Evolutionary conservation across 208 protist species (phyloP).

Genomic region (Wallacemonas sp.): DNA sequence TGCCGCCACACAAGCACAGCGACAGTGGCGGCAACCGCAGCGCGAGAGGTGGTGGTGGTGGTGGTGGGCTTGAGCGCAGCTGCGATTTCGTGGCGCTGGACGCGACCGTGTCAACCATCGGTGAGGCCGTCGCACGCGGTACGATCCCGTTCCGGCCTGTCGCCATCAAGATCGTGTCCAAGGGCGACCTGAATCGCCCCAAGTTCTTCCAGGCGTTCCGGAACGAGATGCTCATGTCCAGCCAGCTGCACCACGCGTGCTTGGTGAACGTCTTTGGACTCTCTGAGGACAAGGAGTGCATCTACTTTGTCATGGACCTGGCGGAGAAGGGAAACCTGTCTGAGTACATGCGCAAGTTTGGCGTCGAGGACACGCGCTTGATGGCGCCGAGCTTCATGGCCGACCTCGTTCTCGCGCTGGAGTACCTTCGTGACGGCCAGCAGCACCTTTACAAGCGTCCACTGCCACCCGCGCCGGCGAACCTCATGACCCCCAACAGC

Average conservation of each 20-base stretch:
- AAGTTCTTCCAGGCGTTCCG: constrained; percentile 52
- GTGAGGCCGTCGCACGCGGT: constrained; percentile 16
- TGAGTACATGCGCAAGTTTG: constrained; percentile 55
- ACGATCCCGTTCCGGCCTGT: constrained; percentile 47
- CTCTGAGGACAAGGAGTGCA: constrained; percentile 44
- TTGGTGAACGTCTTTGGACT: constrained; percentile 73
- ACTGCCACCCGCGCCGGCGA: background rate
- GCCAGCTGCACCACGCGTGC: constrained; percentile 62
- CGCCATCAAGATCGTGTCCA: constrained; percentile 73
- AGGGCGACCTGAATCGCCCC: constrained; percentile 45
- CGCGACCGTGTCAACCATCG: constrained; percentile 15
- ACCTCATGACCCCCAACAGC: background rate
- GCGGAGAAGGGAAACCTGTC: constrained; percentile 70
- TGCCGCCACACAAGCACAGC: no score
- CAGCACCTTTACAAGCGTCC: constrained; percentile 65
- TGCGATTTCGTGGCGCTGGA: constrained; percentile 11
- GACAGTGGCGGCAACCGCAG: background rate
- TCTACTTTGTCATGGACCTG: constrained; percentile 83
- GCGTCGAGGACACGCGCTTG: constrained; percentile 41
- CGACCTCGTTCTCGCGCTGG: constrained; percentile 76
- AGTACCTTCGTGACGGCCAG: constrained; percentile 57
- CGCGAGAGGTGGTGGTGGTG: background rate
- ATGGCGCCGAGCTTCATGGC: constrained; percentile 80
- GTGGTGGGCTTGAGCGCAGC: background rate
- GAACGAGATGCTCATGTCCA: constrained; percentile 67